Evolutionary conservation across 805 yeast genomes (phyloP).

Genomic region (Naumovozyma baii): DNA sequence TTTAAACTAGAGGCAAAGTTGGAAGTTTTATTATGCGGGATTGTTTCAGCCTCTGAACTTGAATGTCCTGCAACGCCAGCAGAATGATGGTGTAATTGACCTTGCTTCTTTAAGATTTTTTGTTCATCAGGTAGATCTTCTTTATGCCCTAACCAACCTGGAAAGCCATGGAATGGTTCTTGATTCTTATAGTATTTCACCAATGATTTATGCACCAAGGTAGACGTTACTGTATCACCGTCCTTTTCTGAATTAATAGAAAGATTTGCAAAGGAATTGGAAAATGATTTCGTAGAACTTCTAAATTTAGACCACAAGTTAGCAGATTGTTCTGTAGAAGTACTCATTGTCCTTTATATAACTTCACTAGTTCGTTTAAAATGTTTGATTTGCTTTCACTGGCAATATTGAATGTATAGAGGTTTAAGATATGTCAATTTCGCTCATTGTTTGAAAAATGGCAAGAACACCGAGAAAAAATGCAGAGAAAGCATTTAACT

Average conservation of each 20-base stretch:
- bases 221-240: slow-evolving; percentile 34
- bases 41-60: not conserved
- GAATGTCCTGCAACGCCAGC: slow-evolving; percentile 6
- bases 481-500: too few species aligned
- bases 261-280: slow-evolving; percentile 21
- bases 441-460: too few species aligned
- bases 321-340: slow-evolving; percentile 11
- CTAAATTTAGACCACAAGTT: slow-evolving; percentile 27
- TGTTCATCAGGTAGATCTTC: slow-evolving; percentile 29
- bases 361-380: not conserved
- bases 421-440: too few species aligned
- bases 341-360: not conserved
- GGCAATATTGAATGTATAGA: too few species aligned
- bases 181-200: slow-evolving; percentile 32
- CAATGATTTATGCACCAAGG: slow-evolving; percentile 38
- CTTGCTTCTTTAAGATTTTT: slow-evolving; percentile 22
- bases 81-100: slow-evolving; percentile 5
- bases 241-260: slow-evolving; percentile 32
- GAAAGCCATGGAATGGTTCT: slow-evolving; percentile 29
- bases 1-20: slow-evolving; percentile 3
- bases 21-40: slow-evolving; percentile 1
- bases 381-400: too few species aligned
- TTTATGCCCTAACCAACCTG: slow-evolving; percentile 31
- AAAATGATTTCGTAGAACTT: slow-evolving; percentile 24
- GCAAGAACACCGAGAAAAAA: too few species aligned